Evolutionary conservation across 352 stramenopile species (phyloP).

Genomic region (Aphanomyces euteiches): DNA sequence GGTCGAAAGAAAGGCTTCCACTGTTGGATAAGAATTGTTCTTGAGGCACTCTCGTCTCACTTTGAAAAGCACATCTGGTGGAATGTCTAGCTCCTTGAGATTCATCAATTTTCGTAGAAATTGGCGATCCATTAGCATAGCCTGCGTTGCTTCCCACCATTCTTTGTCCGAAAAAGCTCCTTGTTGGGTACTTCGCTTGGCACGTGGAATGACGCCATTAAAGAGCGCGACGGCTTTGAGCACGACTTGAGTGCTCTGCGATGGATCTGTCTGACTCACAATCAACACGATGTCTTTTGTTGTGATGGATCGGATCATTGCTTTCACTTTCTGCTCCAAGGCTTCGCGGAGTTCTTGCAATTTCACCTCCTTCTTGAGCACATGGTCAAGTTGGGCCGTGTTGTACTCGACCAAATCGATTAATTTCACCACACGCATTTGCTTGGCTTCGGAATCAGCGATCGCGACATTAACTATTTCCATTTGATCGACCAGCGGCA

Average conservation of each 20-base stretch:
- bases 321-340: conserved; percentile 43
- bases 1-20: not conserved
- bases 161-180: conserved; percentile 68
- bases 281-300: conserved; percentile 66
- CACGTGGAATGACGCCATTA: conserved; percentile 34
- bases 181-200: conserved; percentile 28
- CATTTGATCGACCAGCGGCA: conserved; percentile 46
- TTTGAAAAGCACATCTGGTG: conserved; percentile 71
- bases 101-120: conserved; percentile 54
- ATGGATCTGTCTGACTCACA: conserved; percentile 54
- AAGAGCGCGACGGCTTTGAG: conserved; percentile 76
- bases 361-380: conserved; percentile 48
- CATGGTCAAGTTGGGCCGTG: conserved; percentile 47
- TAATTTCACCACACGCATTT: conserved; percentile 40
- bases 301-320: conserved; percentile 61
- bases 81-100: conserved; percentile 49
- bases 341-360: conserved; percentile 39
- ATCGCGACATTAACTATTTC: conserved; percentile 62
- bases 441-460: conserved; percentile 68
- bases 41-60: conserved; percentile 65
- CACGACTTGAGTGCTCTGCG: conserved; percentile 49
- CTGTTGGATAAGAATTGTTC: conserved; percentile 34
- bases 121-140: conserved; percentile 72
- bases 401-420: conserved; percentile 57
- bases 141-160: conserved; percentile 77